Evolutionary conservation across 257 asterid genomes (phyloP).

Genomic region (Parsonsia alboflavescens): DNA sequence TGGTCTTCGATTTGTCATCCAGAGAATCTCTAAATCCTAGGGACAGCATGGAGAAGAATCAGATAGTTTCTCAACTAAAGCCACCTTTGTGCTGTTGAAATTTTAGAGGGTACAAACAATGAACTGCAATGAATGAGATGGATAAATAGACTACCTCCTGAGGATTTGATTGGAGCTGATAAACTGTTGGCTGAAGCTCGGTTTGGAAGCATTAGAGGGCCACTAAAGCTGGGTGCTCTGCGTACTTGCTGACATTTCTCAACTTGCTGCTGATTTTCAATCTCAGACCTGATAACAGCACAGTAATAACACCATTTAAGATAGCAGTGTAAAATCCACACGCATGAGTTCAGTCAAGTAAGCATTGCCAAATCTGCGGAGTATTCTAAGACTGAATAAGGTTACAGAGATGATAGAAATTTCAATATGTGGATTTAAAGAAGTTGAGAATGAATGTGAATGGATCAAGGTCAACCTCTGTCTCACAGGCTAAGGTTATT

Average conservation of each 20-base stretch:
- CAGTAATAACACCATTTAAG: not conserved
- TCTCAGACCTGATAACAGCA: constrained; percentile 54
- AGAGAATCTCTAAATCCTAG: constrained; percentile 74
- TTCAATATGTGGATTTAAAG: not conserved
- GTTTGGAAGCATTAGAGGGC: constrained; percentile 88
- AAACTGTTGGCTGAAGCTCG: constrained; percentile 98
- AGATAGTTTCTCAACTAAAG: constrained; percentile 5
- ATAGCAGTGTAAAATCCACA: not conserved
- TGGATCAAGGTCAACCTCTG: no score
- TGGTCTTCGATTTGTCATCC: constrained; percentile 83
- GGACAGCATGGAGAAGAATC: constrained; percentile 12
- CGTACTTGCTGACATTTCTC: constrained; percentile 63
- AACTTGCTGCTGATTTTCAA: constrained; percentile 50
- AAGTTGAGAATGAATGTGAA: no score
- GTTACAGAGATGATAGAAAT: not conserved
- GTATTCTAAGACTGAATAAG: not conserved
- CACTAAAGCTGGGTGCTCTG: constrained; percentile 90
- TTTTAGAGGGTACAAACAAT: not conserved
- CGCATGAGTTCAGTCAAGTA: not conserved
- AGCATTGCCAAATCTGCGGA: no score
- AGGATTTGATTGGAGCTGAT: constrained; percentile 96
- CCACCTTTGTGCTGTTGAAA: not conserved
- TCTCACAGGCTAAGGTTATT: no score
- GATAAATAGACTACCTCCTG: constrained; percentile 57
- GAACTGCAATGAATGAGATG: constrained; percentile 1